These are phyloP conservation scores for Calophaca sinica DNA, from an alignment of 306 rosid genomes.

Conservation along the genomic window DNA sequence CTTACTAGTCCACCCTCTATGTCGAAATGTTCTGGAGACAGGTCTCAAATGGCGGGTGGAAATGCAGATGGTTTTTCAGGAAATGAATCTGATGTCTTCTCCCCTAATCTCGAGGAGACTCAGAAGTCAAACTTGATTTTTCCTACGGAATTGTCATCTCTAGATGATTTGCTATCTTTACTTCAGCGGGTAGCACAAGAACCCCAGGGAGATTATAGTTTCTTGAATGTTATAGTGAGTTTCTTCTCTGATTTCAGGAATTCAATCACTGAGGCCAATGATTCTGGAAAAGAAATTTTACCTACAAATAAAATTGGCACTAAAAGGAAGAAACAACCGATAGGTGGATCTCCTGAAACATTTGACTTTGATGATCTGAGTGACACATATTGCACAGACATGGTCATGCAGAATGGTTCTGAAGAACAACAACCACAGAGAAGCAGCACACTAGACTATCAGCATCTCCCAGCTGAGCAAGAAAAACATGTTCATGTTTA, in stretches of 20 bases:
- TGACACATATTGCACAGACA: constrained; percentile 78
- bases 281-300: constrained; percentile 53
- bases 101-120: constrained; percentile 57
- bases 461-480: constrained; percentile 53
- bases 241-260: constrained; percentile 94
- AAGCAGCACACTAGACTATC: constrained; percentile 57
- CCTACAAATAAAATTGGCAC: constrained; percentile 54
- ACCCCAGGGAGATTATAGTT: constrained; percentile 62
- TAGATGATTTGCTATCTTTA: constrained; percentile 72
- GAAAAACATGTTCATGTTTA: constrained; percentile 63
- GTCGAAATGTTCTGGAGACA: constrained; percentile 61
- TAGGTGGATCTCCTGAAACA: constrained; percentile 62
- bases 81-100: constrained; percentile 52
- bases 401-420: constrained; percentile 73
- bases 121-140: constrained; percentile 48
- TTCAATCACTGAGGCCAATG: constrained; percentile 56
- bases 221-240: constrained; percentile 58
- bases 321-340: constrained; percentile 61
- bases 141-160: constrained; percentile 66
- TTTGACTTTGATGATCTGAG: constrained; percentile 84
- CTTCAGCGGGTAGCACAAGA: constrained; percentile 74
- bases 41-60: constrained; percentile 61
- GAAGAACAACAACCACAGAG: constrained; percentile 68
- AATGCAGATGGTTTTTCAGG: constrained; percentile 49
- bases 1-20: constrained; percentile 65